A percentile compares a stretch with the other conserved stretches of the same genome.
Conservation (phyloP, 306 rosid genomes). For the Lathyrus oleraceus region DNA sequence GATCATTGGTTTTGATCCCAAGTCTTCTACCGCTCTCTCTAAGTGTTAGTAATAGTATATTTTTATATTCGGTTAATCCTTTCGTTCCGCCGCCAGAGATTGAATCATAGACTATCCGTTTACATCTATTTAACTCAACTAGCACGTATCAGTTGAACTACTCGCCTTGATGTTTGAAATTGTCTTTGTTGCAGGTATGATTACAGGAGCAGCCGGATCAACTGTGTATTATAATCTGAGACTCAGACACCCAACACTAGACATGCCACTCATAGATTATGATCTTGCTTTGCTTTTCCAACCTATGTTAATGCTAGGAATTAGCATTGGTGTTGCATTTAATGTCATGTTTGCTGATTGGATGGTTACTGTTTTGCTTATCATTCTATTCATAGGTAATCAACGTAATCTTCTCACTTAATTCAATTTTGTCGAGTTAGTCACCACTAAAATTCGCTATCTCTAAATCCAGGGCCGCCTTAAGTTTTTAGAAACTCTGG, state of each 20-base stretch:
- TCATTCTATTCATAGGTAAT: conserved; percentile 72
- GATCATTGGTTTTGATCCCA: conserved; percentile 85
- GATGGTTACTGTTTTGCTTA: conserved; percentile 84
- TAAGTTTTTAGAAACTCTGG: no score
- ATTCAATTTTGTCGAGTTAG: not conserved
- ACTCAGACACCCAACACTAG: conserved; percentile 78
- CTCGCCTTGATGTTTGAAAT: not conserved
- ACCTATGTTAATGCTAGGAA: conserved; percentile 87
- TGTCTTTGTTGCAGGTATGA: conserved; percentile 61
- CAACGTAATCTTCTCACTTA: not conserved
- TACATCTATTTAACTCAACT: no score
- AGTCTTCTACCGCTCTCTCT: conserved; percentile 83
- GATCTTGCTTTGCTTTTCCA: conserved; percentile 81
- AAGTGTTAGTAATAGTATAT: conserved; percentile 57
- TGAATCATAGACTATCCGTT: no score
- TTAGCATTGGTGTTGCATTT: conserved; percentile 83
- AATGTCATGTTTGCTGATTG: conserved; percentile 88
- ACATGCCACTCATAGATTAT: conserved; percentile 74
- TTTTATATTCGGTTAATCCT: not conserved
- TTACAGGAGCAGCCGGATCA: conserved; percentile 84
- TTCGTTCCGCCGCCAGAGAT: not conserved
- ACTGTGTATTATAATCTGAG: conserved; percentile 72
- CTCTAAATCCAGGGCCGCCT: no score
- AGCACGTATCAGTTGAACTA: no score
- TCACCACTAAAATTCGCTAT: no score